Percentiles rank a stretch among this genome's conserved stretches.
Conservation (phyloP, 768 basidiomycete species). For the Chalciporus chontae region DNA sequence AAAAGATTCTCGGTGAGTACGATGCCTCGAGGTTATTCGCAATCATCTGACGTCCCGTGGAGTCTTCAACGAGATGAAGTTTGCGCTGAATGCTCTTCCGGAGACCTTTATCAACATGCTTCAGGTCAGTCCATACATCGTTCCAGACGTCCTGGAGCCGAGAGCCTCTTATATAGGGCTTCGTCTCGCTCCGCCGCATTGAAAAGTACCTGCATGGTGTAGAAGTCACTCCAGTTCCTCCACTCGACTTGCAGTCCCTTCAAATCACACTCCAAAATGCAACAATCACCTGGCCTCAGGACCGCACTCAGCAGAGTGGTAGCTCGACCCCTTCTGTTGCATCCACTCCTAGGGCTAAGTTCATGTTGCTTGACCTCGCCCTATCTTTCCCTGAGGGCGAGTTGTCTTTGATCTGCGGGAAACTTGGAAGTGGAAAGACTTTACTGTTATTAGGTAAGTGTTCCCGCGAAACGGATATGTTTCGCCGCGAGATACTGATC, state of each 20-base stretch:
- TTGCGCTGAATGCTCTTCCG: constrained; percentile 81
- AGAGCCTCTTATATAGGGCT: constrained; percentile 40
- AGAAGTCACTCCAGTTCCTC: constrained; percentile 65
- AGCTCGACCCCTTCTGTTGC: constrained; percentile 50
- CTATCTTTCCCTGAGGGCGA: constrained; percentile 76
- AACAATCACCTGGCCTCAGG: constrained; percentile 88
- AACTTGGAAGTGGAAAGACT: constrained; percentile 87
- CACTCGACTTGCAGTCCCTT: constrained; percentile 52
- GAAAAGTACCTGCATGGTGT: constrained; percentile 80
- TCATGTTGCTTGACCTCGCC: constrained; percentile 74
- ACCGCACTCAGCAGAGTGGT: constrained; percentile 47
- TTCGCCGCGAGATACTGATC: constrained; percentile 6
- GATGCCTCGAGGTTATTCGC: background rate
- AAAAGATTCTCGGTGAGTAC: constrained; percentile 40
- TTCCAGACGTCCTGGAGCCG: background rate
- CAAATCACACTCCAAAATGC: constrained; percentile 77
- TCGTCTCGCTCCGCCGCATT: constrained; percentile 85
- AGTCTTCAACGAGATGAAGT: constrained; percentile 89
- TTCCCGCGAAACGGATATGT: background rate
- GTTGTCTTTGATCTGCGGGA: constrained; percentile 83
- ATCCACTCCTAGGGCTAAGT: constrained; percentile 74
- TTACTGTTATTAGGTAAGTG: constrained; percentile 63
- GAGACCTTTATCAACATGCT: constrained; percentile 90
- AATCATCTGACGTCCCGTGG: constrained; percentile 7
- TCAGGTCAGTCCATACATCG: constrained; percentile 44